Conservation (phyloP, 2,329 filamentous ascomycete genomes). For the Nigrospora oryzae region DNA sequence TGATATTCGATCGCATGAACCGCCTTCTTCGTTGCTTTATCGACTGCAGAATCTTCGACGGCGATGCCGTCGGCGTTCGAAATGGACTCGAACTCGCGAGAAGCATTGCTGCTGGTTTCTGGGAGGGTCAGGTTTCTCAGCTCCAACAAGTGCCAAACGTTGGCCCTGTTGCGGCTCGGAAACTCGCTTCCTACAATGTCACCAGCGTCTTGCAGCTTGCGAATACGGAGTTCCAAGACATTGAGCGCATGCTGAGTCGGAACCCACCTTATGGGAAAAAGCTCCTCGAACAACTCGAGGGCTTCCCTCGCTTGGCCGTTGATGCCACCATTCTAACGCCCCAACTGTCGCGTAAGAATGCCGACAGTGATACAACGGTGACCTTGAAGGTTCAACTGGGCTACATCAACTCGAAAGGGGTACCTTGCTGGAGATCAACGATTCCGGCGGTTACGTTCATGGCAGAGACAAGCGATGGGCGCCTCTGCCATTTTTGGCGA, state of each 20-base stretch:
- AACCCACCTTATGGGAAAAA: constrained; percentile 78
- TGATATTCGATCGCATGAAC: constrained; percentile 61
- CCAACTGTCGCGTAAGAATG: constrained; percentile 17
- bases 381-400: constrained; percentile 59
- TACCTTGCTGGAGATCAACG: constrained; percentile 54
- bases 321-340: constrained; percentile 27
- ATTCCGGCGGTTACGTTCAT: constrained; percentile 66
- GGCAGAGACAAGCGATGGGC: constrained; percentile 61
- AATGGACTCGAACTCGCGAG: constrained; percentile 71
- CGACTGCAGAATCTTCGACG: constrained; percentile 54
- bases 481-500: constrained; percentile 59
- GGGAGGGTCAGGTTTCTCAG: constrained; percentile 77
- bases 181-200: constrained; percentile 63
- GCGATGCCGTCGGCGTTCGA: constrained; percentile 58
- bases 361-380: constrained; percentile 40
- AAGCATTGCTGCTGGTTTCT: constrained; percentile 64
- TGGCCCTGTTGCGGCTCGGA: constrained; percentile 66
- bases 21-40: constrained; percentile 68
- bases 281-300: constrained; percentile 52
- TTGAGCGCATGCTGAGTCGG: constrained; percentile 69
- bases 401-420: constrained; percentile 58
- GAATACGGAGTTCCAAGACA: constrained; percentile 55
- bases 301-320: constrained; percentile 57
- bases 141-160: constrained; percentile 77
- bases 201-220: constrained; percentile 64